Conservation (phyloP, 768 basidiomycete species). For the Favolaschia claudopus region DNA sequence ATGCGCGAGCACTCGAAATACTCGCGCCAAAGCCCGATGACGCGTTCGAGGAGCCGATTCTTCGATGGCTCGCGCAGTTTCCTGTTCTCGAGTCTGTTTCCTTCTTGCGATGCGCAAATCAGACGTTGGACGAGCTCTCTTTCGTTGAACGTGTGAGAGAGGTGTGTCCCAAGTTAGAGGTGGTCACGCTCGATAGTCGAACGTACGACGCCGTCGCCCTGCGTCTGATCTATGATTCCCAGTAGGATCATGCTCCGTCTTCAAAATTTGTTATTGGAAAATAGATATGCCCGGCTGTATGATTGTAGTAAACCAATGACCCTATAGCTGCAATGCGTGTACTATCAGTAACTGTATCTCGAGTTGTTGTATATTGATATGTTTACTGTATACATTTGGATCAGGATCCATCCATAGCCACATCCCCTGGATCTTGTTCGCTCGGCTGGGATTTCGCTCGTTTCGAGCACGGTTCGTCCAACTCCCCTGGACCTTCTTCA, state of each 20-base stretch:
- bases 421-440: too few relatives aligned
- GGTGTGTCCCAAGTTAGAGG: not conserved
- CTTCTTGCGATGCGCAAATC: constrained; percentile 4
- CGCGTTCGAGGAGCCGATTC: constrained; percentile 1
- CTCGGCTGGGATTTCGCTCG: constrained; percentile 43
- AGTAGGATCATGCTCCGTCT: too few relatives aligned
- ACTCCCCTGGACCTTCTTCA: constrained; percentile 31
- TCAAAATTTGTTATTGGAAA: too few relatives aligned
- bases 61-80: constrained; percentile 12
- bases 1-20: constrained; percentile 11
- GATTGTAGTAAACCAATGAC: too few relatives aligned
- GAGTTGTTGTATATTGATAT: too few relatives aligned
- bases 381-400: too few relatives aligned
- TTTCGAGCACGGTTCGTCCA: constrained; percentile 44
- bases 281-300: too few relatives aligned
- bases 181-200: constrained; percentile 17
- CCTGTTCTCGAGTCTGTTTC: constrained; percentile 3
- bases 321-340: too few relatives aligned
- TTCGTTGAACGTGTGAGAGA: constrained; percentile 8
- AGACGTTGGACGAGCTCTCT: not conserved
- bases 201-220: constrained; percentile 9
- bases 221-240: too few relatives aligned
- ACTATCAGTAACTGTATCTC: too few relatives aligned
- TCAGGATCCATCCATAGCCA: too few relatives aligned
- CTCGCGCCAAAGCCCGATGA: not conserved